Percentiles rank a stretch among this genome's conserved stretches.
These are phyloP conservation scores for Hylodesmum podocarpum DNA, from an alignment of 306 rosid species.

Conservation along the genomic window DNA sequence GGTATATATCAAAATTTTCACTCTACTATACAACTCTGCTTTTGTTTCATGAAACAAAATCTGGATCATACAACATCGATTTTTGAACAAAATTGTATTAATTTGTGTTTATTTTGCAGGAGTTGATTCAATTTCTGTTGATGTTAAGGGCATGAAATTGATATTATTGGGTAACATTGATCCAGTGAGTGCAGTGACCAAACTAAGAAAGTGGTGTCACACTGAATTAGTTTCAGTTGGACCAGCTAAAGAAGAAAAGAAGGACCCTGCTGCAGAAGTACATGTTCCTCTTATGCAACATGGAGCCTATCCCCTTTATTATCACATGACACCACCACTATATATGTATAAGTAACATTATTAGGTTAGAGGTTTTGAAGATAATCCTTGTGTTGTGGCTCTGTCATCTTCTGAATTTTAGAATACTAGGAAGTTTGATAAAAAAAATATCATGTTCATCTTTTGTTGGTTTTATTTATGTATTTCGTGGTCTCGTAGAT, in stretches of 20 bases:
- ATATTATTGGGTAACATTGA: constrained; percentile 57
- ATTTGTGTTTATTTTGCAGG: constrained; percentile 36
- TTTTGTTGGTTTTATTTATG: too few relatives aligned
- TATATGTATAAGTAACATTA: too few relatives aligned
- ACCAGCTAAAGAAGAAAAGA: constrained; percentile 46
- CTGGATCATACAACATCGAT: background rate
- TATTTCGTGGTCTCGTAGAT: too few relatives aligned
- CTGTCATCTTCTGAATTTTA: too few relatives aligned
- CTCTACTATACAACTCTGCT: background rate
- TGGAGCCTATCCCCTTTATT: background rate
- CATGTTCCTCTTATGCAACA: background rate
- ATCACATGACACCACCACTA: background rate
- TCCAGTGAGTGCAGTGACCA: constrained; percentile 49
- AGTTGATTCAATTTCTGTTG: constrained; percentile 55
- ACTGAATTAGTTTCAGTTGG: constrained; percentile 60
- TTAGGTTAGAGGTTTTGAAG: too few relatives aligned
- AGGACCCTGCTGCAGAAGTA: background rate
- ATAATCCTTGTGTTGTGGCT: too few relatives aligned
- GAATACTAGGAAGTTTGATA: too few relatives aligned
- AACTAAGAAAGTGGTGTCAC: constrained; percentile 48
- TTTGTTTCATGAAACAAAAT: background rate
- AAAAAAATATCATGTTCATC: too few relatives aligned
- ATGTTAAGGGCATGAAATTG: constrained; percentile 51
- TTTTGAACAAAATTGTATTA: background rate
- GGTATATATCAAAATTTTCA: constrained; percentile 24